Evolutionary conservation across 106 monocot species (phyloP).

Genomic region (Dendrobium officinale): DNA sequence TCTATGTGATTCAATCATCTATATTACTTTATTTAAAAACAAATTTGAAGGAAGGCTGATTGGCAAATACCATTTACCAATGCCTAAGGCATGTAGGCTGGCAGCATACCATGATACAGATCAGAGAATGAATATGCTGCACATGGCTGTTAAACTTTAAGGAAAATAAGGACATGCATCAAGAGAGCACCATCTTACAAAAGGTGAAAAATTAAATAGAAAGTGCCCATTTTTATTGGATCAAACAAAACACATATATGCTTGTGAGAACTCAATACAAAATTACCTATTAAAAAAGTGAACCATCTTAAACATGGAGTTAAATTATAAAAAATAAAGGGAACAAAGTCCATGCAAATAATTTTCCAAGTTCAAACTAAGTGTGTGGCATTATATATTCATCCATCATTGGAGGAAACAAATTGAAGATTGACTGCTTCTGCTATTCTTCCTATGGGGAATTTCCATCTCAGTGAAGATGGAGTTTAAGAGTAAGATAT

Average conservation of each 20-base stretch:
- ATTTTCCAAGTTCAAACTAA: slow-evolving; percentile 48
- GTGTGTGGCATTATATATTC: slow-evolving; percentile 45
- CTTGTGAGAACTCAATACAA: neutral
- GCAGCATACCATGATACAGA: slow-evolving; percentile 32
- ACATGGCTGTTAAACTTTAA: slow-evolving; percentile 27
- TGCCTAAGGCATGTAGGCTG: slow-evolving; percentile 43
- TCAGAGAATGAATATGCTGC: slow-evolving; percentile 37
- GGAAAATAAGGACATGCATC: slow-evolving; percentile 3
- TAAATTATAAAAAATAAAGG: slow-evolving; percentile 3
- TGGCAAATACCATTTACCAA: slow-evolving; percentile 14
- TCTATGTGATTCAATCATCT: neutral
- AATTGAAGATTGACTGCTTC: slow-evolving; percentile 22
- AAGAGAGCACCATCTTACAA: neutral
- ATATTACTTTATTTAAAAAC: neutral
- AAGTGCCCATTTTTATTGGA: neutral
- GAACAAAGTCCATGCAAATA: slow-evolving; percentile 27
- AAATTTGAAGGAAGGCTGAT: neutral
- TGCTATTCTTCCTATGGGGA: slow-evolving; percentile 22
- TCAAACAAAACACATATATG: neutral
- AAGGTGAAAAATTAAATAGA: neutral
- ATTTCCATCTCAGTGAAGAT: slow-evolving; percentile 22
- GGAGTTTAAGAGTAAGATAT: neutral
- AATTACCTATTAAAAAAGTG: neutral
- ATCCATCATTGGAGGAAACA: slow-evolving; percentile 20
- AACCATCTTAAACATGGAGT: neutral